Percentiles rank a stretch among this genome's conserved stretches.
These are phyloP conservation scores for Aspergillus amoenus DNA, from an alignment of 2,329 filamentous ascomycete genomes.

Conservation along the genomic window DNA sequence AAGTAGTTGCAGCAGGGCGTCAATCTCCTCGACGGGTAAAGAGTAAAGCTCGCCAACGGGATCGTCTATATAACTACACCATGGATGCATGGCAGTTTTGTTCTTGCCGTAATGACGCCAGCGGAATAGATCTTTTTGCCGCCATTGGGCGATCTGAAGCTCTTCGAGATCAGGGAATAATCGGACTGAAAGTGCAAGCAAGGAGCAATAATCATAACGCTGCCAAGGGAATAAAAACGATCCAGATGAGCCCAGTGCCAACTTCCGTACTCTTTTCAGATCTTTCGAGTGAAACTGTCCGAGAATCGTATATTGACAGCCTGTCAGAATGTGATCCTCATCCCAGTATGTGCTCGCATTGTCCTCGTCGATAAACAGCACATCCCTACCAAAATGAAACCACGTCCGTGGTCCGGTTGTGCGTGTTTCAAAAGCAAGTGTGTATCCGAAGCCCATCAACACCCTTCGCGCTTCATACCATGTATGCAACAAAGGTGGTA, in stretches of 20 bases:
- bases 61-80: background rate
- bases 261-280: background rate
- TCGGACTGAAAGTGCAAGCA: background rate
- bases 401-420: background rate
- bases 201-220: background rate
- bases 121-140: background rate
- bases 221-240: background rate
- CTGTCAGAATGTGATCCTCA: background rate
- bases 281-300: constrained; percentile 2
- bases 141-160: constrained; percentile 3
- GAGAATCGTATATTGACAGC: background rate
- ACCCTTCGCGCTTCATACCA: background rate
- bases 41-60: background rate
- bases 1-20: background rate
- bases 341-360: background rate
- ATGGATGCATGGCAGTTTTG: background rate
- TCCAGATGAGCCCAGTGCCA: background rate
- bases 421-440: constrained; percentile 1
- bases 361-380: background rate
- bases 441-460: background rate
- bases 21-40: constrained; percentile 1
- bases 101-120: background rate
- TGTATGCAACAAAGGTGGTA: background rate
- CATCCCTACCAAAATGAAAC: constrained; percentile 1
- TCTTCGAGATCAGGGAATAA: background rate